Evolutionary conservation across 1,284 basidiomycete species (phyloP).

Genomic region (Sporisorium reilianum): DNA sequence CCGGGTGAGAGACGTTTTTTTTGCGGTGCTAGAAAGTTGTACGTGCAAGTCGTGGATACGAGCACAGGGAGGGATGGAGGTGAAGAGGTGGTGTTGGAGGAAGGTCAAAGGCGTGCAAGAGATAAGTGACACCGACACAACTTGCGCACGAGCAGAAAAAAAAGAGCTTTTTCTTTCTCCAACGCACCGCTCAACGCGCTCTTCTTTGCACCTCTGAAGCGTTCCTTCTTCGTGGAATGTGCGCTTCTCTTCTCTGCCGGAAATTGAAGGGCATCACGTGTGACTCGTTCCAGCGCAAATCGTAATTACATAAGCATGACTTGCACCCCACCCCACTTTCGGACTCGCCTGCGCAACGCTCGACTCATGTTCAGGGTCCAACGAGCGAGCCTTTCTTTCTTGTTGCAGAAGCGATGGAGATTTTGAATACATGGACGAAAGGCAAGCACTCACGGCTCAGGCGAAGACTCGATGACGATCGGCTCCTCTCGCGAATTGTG

Average conservation of each 20-base stretch:
- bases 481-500: slow-evolving; percentile 30
- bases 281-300: slow-evolving; percentile 20
- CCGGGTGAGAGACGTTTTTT: background rate
- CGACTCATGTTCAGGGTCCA: slow-evolving; percentile 38
- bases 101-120: background rate
- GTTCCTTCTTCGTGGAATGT: slow-evolving; percentile 1
- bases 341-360: slow-evolving; percentile 25
- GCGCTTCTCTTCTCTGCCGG: background rate
- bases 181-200: background rate
- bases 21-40: background rate
- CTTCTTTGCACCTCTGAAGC: background rate
- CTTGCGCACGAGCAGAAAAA: slow-evolving; percentile 6
- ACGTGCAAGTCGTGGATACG: background rate
- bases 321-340: background rate
- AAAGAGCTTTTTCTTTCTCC: background rate
- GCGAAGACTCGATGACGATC: slow-evolving; percentile 48
- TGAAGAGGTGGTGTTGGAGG: background rate
- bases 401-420: too few species aligned
- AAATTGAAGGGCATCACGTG: slow-evolving; percentile 16
- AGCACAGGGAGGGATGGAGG: background rate
- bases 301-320: slow-evolving; percentile 20
- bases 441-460: slow-evolving; percentile 18
- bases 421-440: background rate
- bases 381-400: background rate
- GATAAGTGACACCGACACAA: background rate